These are phyloP conservation scores for Pythium dissotocum DNA, from an alignment of 352 stramenopile genomes.

Conservation along the genomic window DNA sequence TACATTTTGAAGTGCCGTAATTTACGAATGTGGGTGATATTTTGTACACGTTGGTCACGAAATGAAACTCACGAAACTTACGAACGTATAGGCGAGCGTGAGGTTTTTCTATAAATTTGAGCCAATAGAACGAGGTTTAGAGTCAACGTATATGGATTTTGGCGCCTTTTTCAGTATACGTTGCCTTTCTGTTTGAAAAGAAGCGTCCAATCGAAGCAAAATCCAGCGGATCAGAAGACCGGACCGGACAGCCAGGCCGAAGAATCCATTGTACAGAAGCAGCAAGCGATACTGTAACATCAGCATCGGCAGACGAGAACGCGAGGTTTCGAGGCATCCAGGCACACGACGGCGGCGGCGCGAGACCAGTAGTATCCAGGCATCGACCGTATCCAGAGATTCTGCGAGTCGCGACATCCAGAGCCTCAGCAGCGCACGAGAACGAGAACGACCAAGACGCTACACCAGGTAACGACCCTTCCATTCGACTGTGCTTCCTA, in stretches of 20 bases:
- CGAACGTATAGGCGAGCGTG: background rate
- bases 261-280: background rate
- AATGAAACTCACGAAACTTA: background rate
- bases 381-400: background rate
- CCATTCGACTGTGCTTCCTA: background rate
- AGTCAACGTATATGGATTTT: slow-evolving; percentile 11
- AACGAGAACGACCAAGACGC: background rate
- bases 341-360: background rate
- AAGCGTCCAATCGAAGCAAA: slow-evolving; percentile 2
- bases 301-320: background rate
- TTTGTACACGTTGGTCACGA: slow-evolving; percentile 2
- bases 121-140: slow-evolving; percentile 5
- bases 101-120: slow-evolving; percentile 6
- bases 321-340: background rate
- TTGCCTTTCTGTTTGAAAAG: slow-evolving; percentile 22
- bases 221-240: background rate
- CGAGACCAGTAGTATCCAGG: background rate
- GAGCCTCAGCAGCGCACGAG: background rate
- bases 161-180: slow-evolving; percentile 25
- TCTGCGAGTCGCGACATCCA: background rate
- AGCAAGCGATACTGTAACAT: background rate
- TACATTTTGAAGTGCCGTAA: slow-evolving; percentile 8
- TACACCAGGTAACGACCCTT: background rate
- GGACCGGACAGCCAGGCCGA: background rate
- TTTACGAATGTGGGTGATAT: background rate